Conservation (phyloP, 1,139 yeast genomes). For the Nadsonia starkeyi-henricii region DNA sequence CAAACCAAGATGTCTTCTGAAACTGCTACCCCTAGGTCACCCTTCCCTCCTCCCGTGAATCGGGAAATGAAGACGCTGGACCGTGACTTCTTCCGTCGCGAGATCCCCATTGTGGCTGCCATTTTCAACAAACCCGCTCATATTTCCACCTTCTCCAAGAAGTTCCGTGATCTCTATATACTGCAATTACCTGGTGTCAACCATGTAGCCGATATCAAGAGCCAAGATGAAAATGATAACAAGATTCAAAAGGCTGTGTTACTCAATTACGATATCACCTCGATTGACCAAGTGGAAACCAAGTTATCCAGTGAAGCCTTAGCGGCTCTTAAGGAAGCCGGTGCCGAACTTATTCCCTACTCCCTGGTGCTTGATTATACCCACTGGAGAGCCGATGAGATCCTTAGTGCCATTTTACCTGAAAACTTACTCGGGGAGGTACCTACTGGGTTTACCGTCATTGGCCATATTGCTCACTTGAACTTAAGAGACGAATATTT, state of each 20-base stretch:
- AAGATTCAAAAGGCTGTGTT: conserved; percentile 44
- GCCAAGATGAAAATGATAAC: conserved; percentile 14
- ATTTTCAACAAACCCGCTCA: conserved; percentile 55
- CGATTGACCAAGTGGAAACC: conserved; percentile 24
- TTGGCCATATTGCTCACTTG: conserved; percentile 93
- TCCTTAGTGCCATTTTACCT: conserved; percentile 64
- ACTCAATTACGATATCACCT: conserved; percentile 37
- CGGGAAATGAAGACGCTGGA: conserved; percentile 54
- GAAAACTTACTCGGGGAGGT: conserved; percentile 52
- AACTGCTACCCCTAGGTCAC: not conserved
- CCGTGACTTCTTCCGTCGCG: conserved; percentile 42
- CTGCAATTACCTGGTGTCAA: conserved; percentile 51
- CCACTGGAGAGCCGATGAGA: conserved; percentile 84
- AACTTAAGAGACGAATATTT: conserved; percentile 75
- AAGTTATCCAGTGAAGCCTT: not conserved
- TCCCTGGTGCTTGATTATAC: conserved; percentile 48
- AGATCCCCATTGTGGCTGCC: conserved; percentile 50
- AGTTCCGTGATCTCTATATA: conserved; percentile 36
- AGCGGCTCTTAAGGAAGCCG: conserved; percentile 28
- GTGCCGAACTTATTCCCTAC: conserved; percentile 39
- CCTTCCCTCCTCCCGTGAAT: conserved; percentile 46
- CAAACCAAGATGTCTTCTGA: not conserved
- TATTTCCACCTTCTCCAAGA: conserved; percentile 31
- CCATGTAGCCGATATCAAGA: conserved; percentile 37
- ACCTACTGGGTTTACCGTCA: conserved; percentile 85